These are phyloP conservation scores for Phytophthora sojae DNA, from an alignment of 352 stramenopile species.

Conservation along the genomic window DNA sequence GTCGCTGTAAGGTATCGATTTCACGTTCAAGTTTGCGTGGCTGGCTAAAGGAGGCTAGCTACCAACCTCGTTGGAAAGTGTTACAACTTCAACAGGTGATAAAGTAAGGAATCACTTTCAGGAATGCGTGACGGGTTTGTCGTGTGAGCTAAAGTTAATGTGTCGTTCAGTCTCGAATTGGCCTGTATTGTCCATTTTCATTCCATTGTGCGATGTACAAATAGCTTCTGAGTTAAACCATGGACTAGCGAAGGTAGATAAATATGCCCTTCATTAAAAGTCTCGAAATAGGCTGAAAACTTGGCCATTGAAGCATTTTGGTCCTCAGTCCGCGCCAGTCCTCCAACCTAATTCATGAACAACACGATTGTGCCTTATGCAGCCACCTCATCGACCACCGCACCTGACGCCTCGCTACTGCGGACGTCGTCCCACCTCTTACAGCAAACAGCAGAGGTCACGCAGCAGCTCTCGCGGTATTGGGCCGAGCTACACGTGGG, in stretches of 20 bases:
- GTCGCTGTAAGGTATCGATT: background rate
- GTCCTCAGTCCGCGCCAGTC: background rate
- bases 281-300: background rate
- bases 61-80: no score
- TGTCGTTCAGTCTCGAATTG: no score
- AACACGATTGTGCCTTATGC: background rate
- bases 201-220: no score
- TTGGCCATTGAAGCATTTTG: no score
- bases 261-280: background rate
- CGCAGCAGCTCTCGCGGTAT: background rate
- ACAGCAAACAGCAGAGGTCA: background rate
- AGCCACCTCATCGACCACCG: background rate
- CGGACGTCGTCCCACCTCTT: background rate
- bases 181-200: no score
- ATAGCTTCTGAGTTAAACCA: no score
- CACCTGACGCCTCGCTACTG: background rate
- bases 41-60: background rate
- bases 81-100: no score
- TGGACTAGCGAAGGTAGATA: no score
- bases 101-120: no score
- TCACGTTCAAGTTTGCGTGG: background rate
- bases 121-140: no score
- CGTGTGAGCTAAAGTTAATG: no score
- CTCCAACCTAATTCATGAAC: background rate
- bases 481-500: constrained; percentile 10